A percentile compares a stretch with the other conserved stretches of the same genome.
These are phyloP conservation scores for Diaporthe sp. DNA, from an alignment of 2,329 filamentous ascomycete genomes.

Conservation along the genomic window DNA sequence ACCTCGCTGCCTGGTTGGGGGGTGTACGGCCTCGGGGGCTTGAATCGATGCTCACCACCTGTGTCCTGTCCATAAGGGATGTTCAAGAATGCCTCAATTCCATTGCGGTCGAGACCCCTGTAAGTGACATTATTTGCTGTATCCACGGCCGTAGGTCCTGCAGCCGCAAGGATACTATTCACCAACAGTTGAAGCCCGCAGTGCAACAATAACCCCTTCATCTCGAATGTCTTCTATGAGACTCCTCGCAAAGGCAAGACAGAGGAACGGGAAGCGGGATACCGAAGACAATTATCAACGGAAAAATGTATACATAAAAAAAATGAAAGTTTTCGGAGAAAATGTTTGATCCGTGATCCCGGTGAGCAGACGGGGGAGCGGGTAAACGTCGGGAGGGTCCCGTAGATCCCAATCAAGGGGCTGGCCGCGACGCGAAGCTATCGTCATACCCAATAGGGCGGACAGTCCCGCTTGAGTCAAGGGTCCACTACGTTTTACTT, in stretches of 20 bases:
- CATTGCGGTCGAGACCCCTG: constrained; percentile 58
- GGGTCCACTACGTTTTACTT: constrained; percentile 2
- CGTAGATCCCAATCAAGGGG: constrained; percentile 16
- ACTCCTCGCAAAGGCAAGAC: not conserved
- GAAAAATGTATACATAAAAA: not conserved
- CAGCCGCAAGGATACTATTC: not conserved
- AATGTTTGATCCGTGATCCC: constrained; percentile 1
- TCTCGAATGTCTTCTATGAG: not conserved
- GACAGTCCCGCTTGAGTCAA: not conserved
- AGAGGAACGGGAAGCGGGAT: not conserved
- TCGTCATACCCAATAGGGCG: constrained; percentile 9
- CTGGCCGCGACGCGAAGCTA: constrained; percentile 26
- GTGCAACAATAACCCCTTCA: constrained; percentile 12
- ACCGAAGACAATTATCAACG: not conserved
- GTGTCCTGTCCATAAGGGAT: constrained; percentile 64
- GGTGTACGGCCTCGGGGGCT: constrained; percentile 55
- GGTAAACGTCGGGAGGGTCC: constrained; percentile 13
- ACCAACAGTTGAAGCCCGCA: constrained; percentile 2
- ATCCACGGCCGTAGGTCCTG: constrained; percentile 22
- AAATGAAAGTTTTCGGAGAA: not conserved
- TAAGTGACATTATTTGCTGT: constrained; percentile 53
- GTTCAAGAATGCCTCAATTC: constrained; percentile 62
- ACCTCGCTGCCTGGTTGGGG: constrained; percentile 52
- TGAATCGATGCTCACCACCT: constrained; percentile 60
- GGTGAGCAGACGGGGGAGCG: constrained; percentile 3